Evolutionary conservation across 192 early-diverging fungal species (phyloP), one percentile per base, ranked within the genome.

Genomic region (Kickxella alabastrina): DNA sequence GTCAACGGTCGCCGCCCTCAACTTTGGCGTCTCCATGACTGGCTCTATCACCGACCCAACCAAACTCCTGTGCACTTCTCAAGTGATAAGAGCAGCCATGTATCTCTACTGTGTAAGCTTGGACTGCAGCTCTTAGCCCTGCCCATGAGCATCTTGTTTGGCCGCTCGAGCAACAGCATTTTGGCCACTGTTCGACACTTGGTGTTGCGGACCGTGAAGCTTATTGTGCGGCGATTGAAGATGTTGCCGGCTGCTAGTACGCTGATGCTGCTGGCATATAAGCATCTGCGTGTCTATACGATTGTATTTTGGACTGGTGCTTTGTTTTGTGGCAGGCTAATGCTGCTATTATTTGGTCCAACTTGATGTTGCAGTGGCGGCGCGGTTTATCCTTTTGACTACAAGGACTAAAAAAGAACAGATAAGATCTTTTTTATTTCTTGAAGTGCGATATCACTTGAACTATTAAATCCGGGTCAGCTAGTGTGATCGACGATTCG

Each of bases 1-100:
- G 71, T 74, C 71, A 0, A 63, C 71, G 0, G 71, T 74, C 8
- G 71, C 71, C 1, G 71, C 71, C 26, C 59, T 74, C n/a, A 74
- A 54, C 28, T 54, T 63, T 43, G 71, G 63, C 38, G 59, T 74
- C 14, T 59, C 63, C 0, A 44, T 57, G 47, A 54, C 40, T 12
- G 57, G 43, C 2, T 18, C 9, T 28, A 45, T 13, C 10, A 23
- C 19, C 41, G 23, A 31, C 25, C n/a, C 14, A 27, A 38, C 19
- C 10, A 17, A 43, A 23, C 43, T n/a, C n/a, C n/a, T n/a, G n/a
- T n/a, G 28, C 24, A 26, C 10, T 13, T 23, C 14, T 5, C 19
- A 44, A 14, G 24, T 3, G 40, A 19, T 10, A 19, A 14, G 21
- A 42, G 17, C 28, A 47, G 45, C 45, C 12, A 32, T 6, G 32